A percentile compares a stretch with the other conserved stretches of the same genome.
phyloP scores from a whole-genome alignment of 192 early-diverging fungal species.

The Coemansia sp. region DNA sequence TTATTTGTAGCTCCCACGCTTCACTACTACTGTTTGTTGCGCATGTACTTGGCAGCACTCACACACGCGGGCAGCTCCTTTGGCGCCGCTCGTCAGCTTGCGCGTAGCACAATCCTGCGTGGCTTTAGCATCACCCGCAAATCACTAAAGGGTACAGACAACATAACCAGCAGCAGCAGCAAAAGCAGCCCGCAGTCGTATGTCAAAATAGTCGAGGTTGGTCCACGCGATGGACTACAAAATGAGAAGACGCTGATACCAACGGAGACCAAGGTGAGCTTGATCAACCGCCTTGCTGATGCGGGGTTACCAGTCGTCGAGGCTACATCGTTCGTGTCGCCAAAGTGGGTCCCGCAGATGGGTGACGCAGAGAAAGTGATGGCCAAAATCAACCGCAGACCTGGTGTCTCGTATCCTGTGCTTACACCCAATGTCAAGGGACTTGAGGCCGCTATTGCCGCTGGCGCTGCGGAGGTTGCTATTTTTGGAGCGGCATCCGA shows the following conservation, averaged over 20 bases:
- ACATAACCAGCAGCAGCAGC: not conserved
- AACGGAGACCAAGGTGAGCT: slow-evolving; percentile 78
- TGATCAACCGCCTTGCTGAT: slow-evolving; percentile 82
- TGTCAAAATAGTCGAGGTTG: slow-evolving; percentile 95
- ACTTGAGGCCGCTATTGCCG: slow-evolving; percentile 76
- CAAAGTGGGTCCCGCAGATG: slow-evolving; percentile 98
- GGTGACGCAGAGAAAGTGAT: slow-evolving; percentile 81
- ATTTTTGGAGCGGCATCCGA: slow-evolving; percentile 91
- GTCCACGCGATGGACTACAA: slow-evolving; percentile 94
- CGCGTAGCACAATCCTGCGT: slow-evolving; percentile 5
- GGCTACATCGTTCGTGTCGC: slow-evolving; percentile 92
- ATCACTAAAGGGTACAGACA: slow-evolving; percentile 4
- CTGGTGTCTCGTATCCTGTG: slow-evolving; percentile 83
- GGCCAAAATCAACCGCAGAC: slow-evolving; percentile 61
- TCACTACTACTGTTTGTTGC: not conserved
- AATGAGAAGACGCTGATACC: slow-evolving; percentile 89
- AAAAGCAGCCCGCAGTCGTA: slow-evolving; percentile 17
- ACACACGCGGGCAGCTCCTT: not conserved
- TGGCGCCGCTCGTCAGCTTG: not conserved
- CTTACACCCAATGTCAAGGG: slow-evolving; percentile 89
- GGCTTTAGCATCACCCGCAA: slow-evolving; percentile 17
- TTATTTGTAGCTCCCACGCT: no score
- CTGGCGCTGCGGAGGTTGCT: slow-evolving; percentile 85
- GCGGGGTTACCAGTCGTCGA: slow-evolving; percentile 85
- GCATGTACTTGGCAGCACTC: not conserved